Percentiles rank a stretch among this genome's conserved stretches.
phyloP scores from a whole-genome alignment of 768 basidiomycete genomes.

The Tylopilus vinaceipallidus region DNA sequence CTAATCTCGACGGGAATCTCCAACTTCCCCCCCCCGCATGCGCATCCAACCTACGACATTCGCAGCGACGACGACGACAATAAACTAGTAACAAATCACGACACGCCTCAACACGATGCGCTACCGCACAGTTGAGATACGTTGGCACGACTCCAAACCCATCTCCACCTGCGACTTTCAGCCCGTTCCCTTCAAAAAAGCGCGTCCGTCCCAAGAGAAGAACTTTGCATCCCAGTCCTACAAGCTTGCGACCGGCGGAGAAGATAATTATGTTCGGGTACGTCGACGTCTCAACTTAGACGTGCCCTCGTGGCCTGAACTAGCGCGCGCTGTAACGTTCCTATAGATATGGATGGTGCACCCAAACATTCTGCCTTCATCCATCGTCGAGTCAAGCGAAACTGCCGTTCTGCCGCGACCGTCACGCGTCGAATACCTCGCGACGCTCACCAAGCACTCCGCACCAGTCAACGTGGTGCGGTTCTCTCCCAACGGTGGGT shows the following conservation, averaged over 20 bases:
- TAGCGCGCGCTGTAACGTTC: conserved; percentile 6
- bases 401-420: conserved; percentile 43
- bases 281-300: conserved; percentile 36
- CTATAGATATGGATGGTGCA: conserved; percentile 89
- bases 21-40: conserved; percentile 1
- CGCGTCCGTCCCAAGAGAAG: conserved; percentile 59
- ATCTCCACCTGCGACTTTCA: conserved; percentile 98
- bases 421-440: conserved; percentile 94
- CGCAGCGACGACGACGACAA: conserved; percentile 10
- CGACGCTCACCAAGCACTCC: conserved; percentile 89
- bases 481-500: conserved; percentile 89
- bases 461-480: conserved; percentile 95
- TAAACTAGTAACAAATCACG: neutral
- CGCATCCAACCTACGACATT: conserved; percentile 7
- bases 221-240: conserved; percentile 73
- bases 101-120: conserved; percentile 51
- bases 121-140: conserved; percentile 87
- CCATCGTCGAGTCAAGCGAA: conserved; percentile 41
- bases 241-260: conserved; percentile 90
- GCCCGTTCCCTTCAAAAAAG: conserved; percentile 76
- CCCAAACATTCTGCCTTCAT: conserved; percentile 79
- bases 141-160: conserved; percentile 95
- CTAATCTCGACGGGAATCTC: conserved; percentile 13
- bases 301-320: conserved; percentile 11
- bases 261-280: conserved; percentile 95